Evolutionary conservation across 306 rosid species (phyloP), one percentile per base, ranked within the genome.

Genomic region (Albizia julibrissin): DNA sequence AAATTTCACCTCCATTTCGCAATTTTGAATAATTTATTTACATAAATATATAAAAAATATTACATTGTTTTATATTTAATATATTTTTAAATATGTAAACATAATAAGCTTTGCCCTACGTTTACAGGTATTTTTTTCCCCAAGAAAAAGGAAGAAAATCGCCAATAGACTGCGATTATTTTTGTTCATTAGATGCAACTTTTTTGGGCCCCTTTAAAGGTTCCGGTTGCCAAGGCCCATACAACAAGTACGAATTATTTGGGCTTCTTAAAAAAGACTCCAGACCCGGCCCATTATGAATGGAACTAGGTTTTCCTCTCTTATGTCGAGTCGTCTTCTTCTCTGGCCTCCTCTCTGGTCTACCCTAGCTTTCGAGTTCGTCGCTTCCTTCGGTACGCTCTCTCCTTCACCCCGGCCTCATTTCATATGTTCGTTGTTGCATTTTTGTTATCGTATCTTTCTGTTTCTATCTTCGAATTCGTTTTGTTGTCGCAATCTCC

Each of bases 231-330:
- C 33, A 43, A 68, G 21, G 6, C 0, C 27, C 47, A 37, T 1
- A 21, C 26, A 68, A 16, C 10, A 8, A 0, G 15, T 8, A 22
- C 9, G 0, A 68, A 37, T 1, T 1, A 11, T 13, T 44, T 71
- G 75, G 58, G 39, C 75, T 31, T 43, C 1, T 2, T 0, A 22
- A n/a, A 6, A 11, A 21, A 33, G 3, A 4, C 10, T 8, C 0
- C 2, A 43, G 11, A 16, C 22, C 54, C 34, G 15, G 79, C 50
- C 69, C 50, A 3, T 12, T 12, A 0, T 31, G 6, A 9, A 21
- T 0, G 18, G 40, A 29, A 11, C 26, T 83, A 72, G 80, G 85
- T 69, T 76, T 64, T 64, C 49, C 24, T 10, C 22, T 19, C 52
- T 47, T 34, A n/a, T 64, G 39, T 6, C 10, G 10, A 61, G 50